Evolutionary conservation across 2,329 filamentous ascomycete genomes (phyloP).

Genomic region (Botryosphaeria dothidea): DNA sequence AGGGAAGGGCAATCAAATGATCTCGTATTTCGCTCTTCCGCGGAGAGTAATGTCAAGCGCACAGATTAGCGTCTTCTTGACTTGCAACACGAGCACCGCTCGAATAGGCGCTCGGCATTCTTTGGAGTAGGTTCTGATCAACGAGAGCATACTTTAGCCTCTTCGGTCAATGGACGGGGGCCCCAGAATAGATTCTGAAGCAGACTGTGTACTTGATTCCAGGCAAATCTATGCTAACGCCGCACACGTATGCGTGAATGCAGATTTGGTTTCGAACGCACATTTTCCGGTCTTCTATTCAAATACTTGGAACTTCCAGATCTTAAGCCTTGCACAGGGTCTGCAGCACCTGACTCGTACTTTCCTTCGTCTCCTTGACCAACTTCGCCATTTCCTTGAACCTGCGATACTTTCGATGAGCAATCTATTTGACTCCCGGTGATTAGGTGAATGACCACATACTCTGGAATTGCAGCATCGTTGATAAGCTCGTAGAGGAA

Average conservation of each 20-base stretch:
- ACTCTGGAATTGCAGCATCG: conserved; percentile 69
- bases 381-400: conserved; percentile 74
- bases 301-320: neutral
- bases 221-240: too few species aligned
- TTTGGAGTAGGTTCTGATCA: neutral
- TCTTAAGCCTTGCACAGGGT: conserved; percentile 62
- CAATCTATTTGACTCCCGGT: neutral
- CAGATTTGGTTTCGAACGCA: too few species aligned
- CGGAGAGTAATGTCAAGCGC: neutral
- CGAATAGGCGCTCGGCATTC: neutral
- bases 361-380: conserved; percentile 73
- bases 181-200: neutral
- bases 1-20: neutral
- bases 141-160: neutral
- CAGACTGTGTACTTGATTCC: neutral
- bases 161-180: neutral
- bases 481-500: conserved; percentile 87
- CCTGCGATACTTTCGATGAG: conserved; percentile 25
- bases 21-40: neutral
- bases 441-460: conserved; percentile 22
- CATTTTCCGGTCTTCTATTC: neutral
- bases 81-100: neutral
- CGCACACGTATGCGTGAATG: too few species aligned
- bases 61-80: neutral
- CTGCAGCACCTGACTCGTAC: conserved; percentile 69